Conservation (phyloP, 192 early-diverging fungal species). For the Entomortierella chlamydospora region DNA sequence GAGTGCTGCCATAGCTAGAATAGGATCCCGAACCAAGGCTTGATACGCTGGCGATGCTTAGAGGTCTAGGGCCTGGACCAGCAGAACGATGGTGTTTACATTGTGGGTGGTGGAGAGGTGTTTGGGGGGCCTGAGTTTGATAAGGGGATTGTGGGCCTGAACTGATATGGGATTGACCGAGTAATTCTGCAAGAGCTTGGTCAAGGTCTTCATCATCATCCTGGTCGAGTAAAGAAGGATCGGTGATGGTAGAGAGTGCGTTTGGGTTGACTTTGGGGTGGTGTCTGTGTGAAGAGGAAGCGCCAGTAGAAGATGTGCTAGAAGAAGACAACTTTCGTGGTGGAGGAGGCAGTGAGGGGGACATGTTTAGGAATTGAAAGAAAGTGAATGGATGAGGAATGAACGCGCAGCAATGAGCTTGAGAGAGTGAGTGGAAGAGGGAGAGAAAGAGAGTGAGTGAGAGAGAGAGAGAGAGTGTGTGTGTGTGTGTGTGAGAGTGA, state of each 20-base stretch:
- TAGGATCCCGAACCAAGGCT: slow-evolving; percentile 37
- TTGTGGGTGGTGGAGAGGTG: slow-evolving; percentile 8
- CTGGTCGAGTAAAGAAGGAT: slow-evolving; percentile 4
- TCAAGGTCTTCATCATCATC: slow-evolving; percentile 39
- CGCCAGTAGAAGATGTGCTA: background rate
- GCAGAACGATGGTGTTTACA: slow-evolving; percentile 5
- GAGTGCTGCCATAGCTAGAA: slow-evolving; percentile 23
- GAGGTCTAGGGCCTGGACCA: slow-evolving; percentile 17
- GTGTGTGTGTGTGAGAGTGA: background rate
- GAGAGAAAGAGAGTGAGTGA: background rate
- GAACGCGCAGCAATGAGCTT: background rate
- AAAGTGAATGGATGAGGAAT: background rate
- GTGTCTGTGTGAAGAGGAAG: slow-evolving; percentile 17
- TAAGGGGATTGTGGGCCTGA: background rate
- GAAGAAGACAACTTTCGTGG: slow-evolving; percentile 41
- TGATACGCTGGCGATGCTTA: slow-evolving; percentile 42
- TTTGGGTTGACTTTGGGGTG: slow-evolving; percentile 49
- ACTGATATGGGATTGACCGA: slow-evolving; percentile 26
- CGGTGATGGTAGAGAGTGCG: slow-evolving; percentile 9
- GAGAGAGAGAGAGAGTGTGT: background rate
- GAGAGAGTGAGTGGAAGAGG: no score
- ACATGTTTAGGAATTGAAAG: slow-evolving; percentile 10
- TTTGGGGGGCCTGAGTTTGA: background rate
- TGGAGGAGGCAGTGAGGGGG: slow-evolving; percentile 39
- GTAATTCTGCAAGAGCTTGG: slow-evolving; percentile 33